These are phyloP conservation scores for Tetrastigma voinierianum DNA, from an alignment of 164 flowering plant genomes.

Conservation along the genomic window DNA sequence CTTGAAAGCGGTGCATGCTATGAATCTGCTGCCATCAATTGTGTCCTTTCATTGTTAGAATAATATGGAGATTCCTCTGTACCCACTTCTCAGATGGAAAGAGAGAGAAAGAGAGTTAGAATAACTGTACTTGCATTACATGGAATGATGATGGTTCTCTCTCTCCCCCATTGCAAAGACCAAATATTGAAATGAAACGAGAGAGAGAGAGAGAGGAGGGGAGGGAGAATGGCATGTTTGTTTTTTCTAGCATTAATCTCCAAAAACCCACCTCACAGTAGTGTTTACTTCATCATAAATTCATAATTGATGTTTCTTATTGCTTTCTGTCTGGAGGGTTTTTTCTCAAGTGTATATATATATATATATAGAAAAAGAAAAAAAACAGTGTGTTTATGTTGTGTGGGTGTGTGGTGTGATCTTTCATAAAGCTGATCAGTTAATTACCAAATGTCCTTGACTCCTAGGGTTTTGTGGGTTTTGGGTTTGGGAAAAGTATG, in stretches of 20 bases:
- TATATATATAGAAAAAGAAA: background rate
- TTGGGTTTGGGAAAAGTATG: too few relatives aligned
- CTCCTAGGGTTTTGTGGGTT: too few relatives aligned
- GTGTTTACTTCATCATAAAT: too few relatives aligned
- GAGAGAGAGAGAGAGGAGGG: background rate
- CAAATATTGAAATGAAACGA: too few relatives aligned
- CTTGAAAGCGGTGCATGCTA: constrained; percentile 12
- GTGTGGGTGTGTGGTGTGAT: background rate
- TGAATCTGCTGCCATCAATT: too few relatives aligned
- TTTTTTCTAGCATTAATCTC: background rate
- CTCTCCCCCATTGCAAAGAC: too few relatives aligned
- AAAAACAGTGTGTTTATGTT: background rate
- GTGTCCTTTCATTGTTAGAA: too few relatives aligned
- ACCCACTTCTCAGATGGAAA: background rate
- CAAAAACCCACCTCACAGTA: background rate
- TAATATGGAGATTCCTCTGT: constrained; percentile 15
- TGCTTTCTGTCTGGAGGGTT: background rate
- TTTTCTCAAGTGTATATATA: too few relatives aligned
- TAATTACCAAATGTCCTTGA: too few relatives aligned
- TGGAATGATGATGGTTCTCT: background rate
- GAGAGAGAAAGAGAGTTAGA: background rate
- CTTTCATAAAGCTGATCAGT: background rate
- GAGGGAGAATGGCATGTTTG: constrained; percentile 1
- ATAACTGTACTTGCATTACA: background rate
- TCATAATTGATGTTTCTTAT: background rate